A percentile compares a stretch with the other conserved stretches of the same genome.
These are phyloP conservation scores for Plasmodium fragile DNA, from an alignment of 169 alveolate species.

Conservation along the genomic window DNA sequence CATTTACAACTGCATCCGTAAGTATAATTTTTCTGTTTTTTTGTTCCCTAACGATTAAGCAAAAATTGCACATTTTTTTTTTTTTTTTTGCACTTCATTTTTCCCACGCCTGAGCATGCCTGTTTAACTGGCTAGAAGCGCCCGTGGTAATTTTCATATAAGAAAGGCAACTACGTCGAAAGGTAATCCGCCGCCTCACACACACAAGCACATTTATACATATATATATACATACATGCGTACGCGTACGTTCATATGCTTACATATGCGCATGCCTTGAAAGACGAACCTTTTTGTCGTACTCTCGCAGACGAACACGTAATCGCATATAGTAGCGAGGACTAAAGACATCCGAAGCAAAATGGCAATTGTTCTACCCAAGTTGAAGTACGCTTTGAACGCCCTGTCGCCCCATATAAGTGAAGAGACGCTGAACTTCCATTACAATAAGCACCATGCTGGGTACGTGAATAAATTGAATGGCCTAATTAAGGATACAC, in stretches of 20 bases:
- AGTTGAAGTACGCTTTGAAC: slow-evolving; percentile 93
- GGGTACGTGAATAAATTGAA: slow-evolving; percentile 93
- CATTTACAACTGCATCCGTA: neutral
- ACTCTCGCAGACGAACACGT: neutral
- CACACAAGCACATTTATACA: neutral
- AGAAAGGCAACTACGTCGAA: neutral
- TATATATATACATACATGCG: neutral
- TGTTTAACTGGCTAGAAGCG: neutral
- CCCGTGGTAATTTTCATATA: neutral
- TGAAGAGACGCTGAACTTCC: slow-evolving; percentile 92
- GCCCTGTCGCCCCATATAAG: slow-evolving; percentile 96
- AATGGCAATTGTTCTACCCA: slow-evolving; percentile 91
- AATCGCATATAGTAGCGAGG: neutral
- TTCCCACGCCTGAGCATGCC: neutral
- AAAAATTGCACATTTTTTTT: neutral
- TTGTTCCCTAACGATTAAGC: neutral
- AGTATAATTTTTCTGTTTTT: neutral
- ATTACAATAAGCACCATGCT: slow-evolving; percentile 96
- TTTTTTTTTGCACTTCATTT: neutral
- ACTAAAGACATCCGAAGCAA: neutral
- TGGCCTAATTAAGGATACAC: slow-evolving; percentile 61
- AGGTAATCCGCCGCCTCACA: neutral
- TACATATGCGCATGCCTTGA: neutral
- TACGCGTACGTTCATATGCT: neutral
- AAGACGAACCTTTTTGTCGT: neutral